A percentile compares a stretch with the other conserved stretches of the same genome.
Evolutionary conservation across 108 stramenopile genomes (phyloP).

Genomic region (Cyclotella kingstonii): DNA sequence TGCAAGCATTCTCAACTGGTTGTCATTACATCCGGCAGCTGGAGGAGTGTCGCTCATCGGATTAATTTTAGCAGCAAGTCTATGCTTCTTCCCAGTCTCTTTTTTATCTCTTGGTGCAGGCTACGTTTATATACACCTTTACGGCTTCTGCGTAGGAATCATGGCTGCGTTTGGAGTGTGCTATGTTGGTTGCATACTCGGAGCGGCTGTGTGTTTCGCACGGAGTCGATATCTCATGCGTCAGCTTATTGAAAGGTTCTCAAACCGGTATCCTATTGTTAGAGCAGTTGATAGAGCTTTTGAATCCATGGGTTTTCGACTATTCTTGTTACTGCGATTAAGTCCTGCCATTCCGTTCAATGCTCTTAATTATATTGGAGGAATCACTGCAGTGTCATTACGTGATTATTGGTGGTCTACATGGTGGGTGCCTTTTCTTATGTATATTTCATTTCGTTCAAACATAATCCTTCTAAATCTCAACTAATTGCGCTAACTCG

Average conservation of each 20-base stretch:
- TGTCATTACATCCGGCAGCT: constrained; percentile 13
- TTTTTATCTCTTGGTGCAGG: constrained; percentile 35
- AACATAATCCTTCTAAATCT: neutral
- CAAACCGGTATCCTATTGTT: constrained; percentile 41
- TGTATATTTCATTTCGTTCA: neutral
- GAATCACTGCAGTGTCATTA: constrained; percentile 37
- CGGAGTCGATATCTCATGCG: constrained; percentile 42
- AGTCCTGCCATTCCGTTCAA: constrained; percentile 48
- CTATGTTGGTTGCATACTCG: constrained; percentile 29
- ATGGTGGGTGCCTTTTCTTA: constrained; percentile 7
- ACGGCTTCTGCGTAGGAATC: constrained; percentile 31
- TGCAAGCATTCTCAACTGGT: constrained; percentile 12
- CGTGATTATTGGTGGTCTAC: constrained; percentile 32
- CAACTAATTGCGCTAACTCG: too few relatives aligned
- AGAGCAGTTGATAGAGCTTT: constrained; percentile 47
- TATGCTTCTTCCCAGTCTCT: constrained; percentile 39
- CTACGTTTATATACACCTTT: constrained; percentile 37
- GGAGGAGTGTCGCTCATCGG: constrained; percentile 35
- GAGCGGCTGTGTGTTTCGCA: constrained; percentile 40
- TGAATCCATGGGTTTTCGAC: constrained; percentile 42
- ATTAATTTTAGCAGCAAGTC: constrained; percentile 20
- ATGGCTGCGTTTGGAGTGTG: constrained; percentile 36
- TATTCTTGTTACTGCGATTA: constrained; percentile 37
- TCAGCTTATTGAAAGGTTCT: constrained; percentile 27
- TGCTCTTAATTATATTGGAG: constrained; percentile 51